Base-by-base conservation (phyloP, 805 yeast genomes). In the Torulaspora franciscae region DNA sequence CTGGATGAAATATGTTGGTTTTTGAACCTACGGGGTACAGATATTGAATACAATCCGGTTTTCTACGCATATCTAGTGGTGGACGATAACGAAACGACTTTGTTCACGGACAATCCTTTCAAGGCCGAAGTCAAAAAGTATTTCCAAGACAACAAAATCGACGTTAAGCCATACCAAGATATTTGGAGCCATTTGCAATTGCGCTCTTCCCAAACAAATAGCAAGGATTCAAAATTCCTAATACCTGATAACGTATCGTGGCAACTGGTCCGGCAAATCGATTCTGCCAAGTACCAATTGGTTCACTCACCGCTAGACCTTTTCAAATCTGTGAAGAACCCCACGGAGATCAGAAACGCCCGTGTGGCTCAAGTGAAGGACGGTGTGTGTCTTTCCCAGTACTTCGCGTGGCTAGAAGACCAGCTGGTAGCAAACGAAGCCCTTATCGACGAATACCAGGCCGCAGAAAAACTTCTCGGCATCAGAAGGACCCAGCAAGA, bases 1-100 rank as follows among this genome's bases (percentile, higher is more conserved):
- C 66, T 90, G 42, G 97, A 91, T 67, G 96, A 90, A 54, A 79
- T 89, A 50, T 93, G 95, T 6, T 90, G 96, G 96, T 67, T 89
- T 34, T 75, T 89, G 59, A 91, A 91, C 59, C 67, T 91, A 45
- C 78, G 99, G 51, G 86, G 90, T 4, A 76, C 74, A 17, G 98
- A 91, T 62, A 82, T 91, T 47, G 82, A 81, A 4, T 91, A 75
- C 61, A 83, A 83, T 57, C 97, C 98, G 0, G 91, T 89, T 1
- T 93, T 91, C 62, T 88, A 80, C 65, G 72, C 90, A 7, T 77
- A 77, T 50, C 56, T 74, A 37, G 63, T 82, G 8, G 28, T 58
- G 3, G 70, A 82, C 25, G 67, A 75, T 13, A 67, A 67, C 2
- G 53, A 57, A 2, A 76, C 80, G 2, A 57, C 60, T 4, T 66